Evolutionary conservation across 805 yeast genomes (phyloP).

Genomic region (Hanseniaspora meyeri): DNA sequence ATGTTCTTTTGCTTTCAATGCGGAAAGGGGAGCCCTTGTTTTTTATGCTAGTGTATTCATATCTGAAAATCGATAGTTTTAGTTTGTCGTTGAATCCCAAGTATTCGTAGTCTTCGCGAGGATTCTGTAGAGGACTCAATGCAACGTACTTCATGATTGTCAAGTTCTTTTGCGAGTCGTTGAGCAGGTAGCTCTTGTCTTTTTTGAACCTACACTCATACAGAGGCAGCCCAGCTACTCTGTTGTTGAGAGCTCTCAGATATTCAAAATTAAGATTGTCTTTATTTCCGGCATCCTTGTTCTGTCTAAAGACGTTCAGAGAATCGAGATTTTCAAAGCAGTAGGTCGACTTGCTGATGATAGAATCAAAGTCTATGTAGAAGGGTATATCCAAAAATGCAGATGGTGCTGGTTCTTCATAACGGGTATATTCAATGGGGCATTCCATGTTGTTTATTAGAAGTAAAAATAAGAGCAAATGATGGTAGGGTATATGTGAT

Average conservation of each 20-base stretch:
- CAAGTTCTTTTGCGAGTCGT: slow-evolving; percentile 6
- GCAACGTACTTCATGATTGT: slow-evolving; percentile 1
- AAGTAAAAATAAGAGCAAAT: background rate
- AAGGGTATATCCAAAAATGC: slow-evolving; percentile 1
- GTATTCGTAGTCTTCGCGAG: background rate
- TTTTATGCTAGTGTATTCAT: background rate
- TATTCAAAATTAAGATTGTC: background rate
- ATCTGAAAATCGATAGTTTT: background rate
- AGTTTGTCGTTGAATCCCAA: background rate
- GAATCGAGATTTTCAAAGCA: slow-evolving; percentile 5
- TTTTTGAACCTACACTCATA: slow-evolving; percentile 5
- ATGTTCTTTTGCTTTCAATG: background rate
- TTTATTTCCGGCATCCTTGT: background rate
- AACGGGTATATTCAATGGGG: slow-evolving; percentile 2
- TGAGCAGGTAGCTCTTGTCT: slow-evolving; percentile 3
- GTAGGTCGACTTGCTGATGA: slow-evolving; percentile 1
- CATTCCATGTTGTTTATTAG: background rate
- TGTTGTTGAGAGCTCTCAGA: background rate
- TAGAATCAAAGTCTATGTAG: background rate
- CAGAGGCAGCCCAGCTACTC: background rate
- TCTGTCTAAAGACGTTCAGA: background rate
- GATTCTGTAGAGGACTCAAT: background rate
- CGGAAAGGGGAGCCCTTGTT: background rate
- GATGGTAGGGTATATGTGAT: background rate
- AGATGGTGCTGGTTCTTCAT: slow-evolving; percentile 4